These are phyloP conservation scores for Pseudocercospora fijiensis DNA, from an alignment of 2,329 filamentous ascomycete species.

Conservation along the genomic window DNA sequence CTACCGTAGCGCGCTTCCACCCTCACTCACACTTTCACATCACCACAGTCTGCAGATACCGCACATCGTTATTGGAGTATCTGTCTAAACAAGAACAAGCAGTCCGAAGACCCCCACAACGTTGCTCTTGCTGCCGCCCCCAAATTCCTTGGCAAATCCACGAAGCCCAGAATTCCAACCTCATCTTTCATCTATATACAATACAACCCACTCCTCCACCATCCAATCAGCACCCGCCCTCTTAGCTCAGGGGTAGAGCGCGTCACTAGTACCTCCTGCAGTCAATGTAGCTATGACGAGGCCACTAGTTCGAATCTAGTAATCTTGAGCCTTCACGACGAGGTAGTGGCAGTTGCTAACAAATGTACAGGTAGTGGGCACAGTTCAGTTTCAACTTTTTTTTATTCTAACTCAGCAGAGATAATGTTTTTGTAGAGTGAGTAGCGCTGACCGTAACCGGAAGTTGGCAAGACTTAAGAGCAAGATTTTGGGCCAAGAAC, in stretches of 20 bases:
- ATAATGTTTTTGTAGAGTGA: no score
- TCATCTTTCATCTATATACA: not conserved
- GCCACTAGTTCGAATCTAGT: not conserved
- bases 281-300: not conserved
- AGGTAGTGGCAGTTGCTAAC: no score
- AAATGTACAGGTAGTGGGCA: no score
- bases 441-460: no score
- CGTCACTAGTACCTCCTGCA: not conserved
- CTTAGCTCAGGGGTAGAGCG: not conserved
- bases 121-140: not conserved
- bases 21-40: not conserved
- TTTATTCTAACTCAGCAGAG: no score
- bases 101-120: not conserved
- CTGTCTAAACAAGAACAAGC: not conserved
- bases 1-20: no score
- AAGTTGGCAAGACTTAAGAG: no score
- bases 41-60: not conserved
- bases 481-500: no score
- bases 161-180: not conserved
- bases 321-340: no score
- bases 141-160: not conserved
- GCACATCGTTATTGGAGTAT: not conserved
- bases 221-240: not conserved
- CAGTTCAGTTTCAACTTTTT: no score
- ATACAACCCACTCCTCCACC: accelerated